These are phyloP conservation scores for Aspergillus clavatus DNA, from an alignment of 2,329 filamentous ascomycete species.

Conservation along the genomic window DNA sequence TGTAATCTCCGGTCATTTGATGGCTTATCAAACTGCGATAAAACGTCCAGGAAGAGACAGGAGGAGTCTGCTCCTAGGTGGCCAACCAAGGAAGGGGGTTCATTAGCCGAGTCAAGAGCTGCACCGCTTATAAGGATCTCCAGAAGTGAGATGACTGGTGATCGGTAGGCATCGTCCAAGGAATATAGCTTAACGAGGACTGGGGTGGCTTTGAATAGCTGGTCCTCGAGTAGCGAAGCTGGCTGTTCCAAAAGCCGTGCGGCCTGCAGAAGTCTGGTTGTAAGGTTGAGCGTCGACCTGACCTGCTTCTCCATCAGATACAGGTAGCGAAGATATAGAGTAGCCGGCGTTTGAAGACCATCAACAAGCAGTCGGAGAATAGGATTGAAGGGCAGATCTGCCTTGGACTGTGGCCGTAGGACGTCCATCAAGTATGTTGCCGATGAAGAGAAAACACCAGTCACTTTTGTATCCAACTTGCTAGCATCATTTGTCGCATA, in stretches of 20 bases:
- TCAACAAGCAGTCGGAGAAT: slow-evolving; percentile 66
- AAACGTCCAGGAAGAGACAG: slow-evolving; percentile 73
- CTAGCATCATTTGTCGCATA: slow-evolving; percentile 67
- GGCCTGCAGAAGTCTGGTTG: slow-evolving; percentile 65
- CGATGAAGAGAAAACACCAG: slow-evolving; percentile 63
- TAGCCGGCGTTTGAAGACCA: slow-evolving; percentile 57
- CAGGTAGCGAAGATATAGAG: slow-evolving; percentile 54
- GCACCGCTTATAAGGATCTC: slow-evolving; percentile 69
- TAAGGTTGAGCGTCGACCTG: slow-evolving; percentile 59
- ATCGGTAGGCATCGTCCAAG: slow-evolving; percentile 60
- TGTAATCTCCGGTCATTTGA: slow-evolving; percentile 62
- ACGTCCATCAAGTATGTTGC: slow-evolving; percentile 72
- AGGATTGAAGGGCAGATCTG: slow-evolving; percentile 70
- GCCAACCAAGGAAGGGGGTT: slow-evolving; percentile 89
- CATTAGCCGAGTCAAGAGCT: slow-evolving; percentile 56
- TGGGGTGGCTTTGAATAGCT: slow-evolving; percentile 75
- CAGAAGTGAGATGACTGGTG: slow-evolving; percentile 63
- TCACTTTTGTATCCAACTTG: slow-evolving; percentile 48
- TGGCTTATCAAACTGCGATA: slow-evolving; percentile 73
- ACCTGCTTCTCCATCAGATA: slow-evolving; percentile 60
- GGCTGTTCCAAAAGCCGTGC: slow-evolving; percentile 60
- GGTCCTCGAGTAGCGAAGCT: slow-evolving; percentile 64
- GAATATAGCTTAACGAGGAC: slow-evolving; percentile 73
- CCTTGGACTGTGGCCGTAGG: slow-evolving; percentile 66
- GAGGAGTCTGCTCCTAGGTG: slow-evolving; percentile 79